phyloP scores from a whole-genome alignment of 192 early-diverging fungal genomes.

The Coemansia sp. region DNA sequence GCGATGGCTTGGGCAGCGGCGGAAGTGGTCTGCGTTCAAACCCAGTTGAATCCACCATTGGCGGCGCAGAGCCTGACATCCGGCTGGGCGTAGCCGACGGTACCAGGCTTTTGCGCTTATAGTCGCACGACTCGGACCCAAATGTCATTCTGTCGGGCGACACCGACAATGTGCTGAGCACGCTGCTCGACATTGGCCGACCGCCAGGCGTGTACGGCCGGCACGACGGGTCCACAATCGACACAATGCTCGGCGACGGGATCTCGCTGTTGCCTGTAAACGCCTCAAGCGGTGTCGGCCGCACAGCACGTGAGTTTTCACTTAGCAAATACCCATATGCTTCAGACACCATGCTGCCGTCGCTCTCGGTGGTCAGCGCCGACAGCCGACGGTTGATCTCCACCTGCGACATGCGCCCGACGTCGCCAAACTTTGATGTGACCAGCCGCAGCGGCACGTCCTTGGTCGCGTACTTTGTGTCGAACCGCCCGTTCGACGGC shows the following conservation, averaged over 20 bases:
- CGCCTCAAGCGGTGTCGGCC: conserved; percentile 33
- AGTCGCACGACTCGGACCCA: conserved; percentile 3
- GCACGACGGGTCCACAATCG: conserved; percentile 2
- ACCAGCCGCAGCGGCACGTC: conserved; percentile 48
- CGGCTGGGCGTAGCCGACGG: conserved; percentile 8
- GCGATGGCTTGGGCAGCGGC: conserved; percentile 10
- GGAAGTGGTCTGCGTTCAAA: conserved; percentile 16
- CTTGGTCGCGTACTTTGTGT: conserved; percentile 46
- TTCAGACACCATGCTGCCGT: conserved; percentile 38
- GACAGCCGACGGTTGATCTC: conserved; percentile 50
- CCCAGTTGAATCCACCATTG: conserved; percentile 7
- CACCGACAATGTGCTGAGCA: conserved; percentile 1
- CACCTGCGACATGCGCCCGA: conserved; percentile 46
- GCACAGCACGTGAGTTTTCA: conserved; percentile 33
- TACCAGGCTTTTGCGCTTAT: conserved; percentile 12
- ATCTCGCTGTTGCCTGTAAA: conserved; percentile 17
- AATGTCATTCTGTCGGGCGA: conserved; percentile 10
- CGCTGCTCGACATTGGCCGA: conserved; percentile 15
- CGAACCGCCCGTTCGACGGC: conserved; percentile 24
- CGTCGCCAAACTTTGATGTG: conserved; percentile 52
- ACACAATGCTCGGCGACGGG: conserved; percentile 29
- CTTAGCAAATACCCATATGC: conserved; percentile 47
- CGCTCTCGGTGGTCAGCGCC: conserved; percentile 43
- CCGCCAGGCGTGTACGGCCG: conserved; percentile 16
- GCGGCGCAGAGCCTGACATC: conserved; percentile 4